These are phyloP conservation scores for Cutaneotrichosporon spelunceum DNA, from an alignment of 1,284 basidiomycete genomes.

Conservation along the genomic window DNA sequence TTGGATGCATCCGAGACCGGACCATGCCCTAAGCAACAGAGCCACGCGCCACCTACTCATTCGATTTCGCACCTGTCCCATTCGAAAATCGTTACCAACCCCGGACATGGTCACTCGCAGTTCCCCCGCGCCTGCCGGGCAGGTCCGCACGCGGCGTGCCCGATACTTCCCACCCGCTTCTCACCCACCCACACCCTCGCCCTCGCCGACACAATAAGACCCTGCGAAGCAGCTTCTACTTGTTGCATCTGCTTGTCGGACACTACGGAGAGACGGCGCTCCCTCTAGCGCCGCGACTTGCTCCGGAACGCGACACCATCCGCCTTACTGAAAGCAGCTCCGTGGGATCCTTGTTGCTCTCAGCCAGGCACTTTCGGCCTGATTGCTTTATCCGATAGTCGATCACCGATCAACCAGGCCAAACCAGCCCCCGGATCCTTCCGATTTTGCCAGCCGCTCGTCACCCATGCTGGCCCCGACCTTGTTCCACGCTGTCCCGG, in stretches of 20 bases:
- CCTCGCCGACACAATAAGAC: background rate
- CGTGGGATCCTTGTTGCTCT: background rate
- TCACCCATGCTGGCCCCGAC: background rate
- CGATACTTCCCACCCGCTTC: background rate
- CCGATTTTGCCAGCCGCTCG: background rate
- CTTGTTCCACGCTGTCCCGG: background rate
- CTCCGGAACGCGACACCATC: background rate
- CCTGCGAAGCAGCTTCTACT: background rate
- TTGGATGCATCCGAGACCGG: background rate
- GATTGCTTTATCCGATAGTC: constrained; percentile 3
- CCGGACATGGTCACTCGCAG: background rate
- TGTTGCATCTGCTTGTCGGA: background rate
- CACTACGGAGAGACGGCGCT: background rate
- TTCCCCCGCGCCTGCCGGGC: background rate
- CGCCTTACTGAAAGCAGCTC: background rate
- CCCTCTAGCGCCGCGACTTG: background rate
- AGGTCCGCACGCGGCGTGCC: background rate
- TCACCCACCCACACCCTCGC: background rate
- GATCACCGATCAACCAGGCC: background rate
- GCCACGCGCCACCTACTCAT: background rate
- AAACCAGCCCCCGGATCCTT: background rate
- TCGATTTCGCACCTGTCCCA: background rate
- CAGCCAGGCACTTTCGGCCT: background rate
- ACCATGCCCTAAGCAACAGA: background rate
- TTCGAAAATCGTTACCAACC: background rate